Percentiles rank a stretch among this genome's conserved stretches.
phyloP scores from a whole-genome alignment of 371 early-diverging fungal genomes.

The Capillidium rhysosporum region DNA sequence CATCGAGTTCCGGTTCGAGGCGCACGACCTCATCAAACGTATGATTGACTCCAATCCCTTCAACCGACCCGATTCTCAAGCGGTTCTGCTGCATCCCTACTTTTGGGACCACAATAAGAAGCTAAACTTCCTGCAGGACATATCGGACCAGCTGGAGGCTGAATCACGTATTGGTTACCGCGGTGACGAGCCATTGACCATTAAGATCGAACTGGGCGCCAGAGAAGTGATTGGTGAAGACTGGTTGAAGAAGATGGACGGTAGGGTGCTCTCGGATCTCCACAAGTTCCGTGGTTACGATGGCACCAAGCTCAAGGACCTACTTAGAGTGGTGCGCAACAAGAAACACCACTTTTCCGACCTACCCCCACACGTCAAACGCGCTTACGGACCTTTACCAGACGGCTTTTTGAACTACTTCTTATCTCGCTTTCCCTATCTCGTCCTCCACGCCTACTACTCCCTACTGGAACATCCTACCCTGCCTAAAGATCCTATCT shows the following conservation, averaged over 20 bases:
- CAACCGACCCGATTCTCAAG: slow-evolving; percentile 51
- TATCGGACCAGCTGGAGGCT: slow-evolving; percentile 81
- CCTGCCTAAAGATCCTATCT: slow-evolving; percentile 34
- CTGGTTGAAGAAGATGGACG: slow-evolving; percentile 73
- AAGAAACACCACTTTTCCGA: slow-evolving; percentile 97
- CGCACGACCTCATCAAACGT: slow-evolving; percentile 66
- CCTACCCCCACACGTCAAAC: slow-evolving; percentile 49
- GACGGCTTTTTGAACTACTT: slow-evolving; percentile 76
- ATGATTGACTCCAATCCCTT: slow-evolving; percentile 68
- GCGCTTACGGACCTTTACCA: slow-evolving; percentile 67
- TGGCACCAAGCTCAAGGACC: slow-evolving; percentile 57
- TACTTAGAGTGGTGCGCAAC: slow-evolving; percentile 81
- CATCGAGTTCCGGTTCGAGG: slow-evolving; percentile 54
- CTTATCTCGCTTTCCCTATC: slow-evolving; percentile 68
- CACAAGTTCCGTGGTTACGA: slow-evolving; percentile 84
- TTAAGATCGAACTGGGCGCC: slow-evolving; percentile 40
- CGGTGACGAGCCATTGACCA: slow-evolving; percentile 25
- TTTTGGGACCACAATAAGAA: slow-evolving; percentile 77
- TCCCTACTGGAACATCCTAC: slow-evolving; percentile 27
- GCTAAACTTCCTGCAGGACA: slow-evolving; percentile 79
- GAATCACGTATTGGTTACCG: slow-evolving; percentile 34
- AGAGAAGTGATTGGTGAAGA: slow-evolving; percentile 38
- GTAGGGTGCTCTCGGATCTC: slow-evolving; percentile 54
- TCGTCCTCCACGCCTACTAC: slow-evolving; percentile 58
- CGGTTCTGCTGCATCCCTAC: slow-evolving; percentile 73